These are phyloP conservation scores for Aureobasidium namibiae DNA, from an alignment of 2,329 filamentous ascomycete species.

Conservation along the genomic window DNA sequence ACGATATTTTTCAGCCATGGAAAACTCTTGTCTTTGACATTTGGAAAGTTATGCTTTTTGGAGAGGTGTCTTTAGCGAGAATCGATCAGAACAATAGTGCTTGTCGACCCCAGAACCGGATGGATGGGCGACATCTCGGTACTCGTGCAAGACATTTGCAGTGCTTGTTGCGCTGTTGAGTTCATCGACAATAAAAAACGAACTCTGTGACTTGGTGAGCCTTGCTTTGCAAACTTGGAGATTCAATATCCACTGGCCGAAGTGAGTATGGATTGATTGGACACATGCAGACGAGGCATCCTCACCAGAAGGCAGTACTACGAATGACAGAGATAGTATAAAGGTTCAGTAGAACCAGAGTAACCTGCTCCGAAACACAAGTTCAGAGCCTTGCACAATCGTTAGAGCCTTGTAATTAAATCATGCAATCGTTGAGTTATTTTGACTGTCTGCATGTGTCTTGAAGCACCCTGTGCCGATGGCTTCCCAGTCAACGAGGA, in stretches of 20 bases:
- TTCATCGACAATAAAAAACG: neutral
- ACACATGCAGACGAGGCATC: too few species aligned
- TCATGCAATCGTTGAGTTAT: too few species aligned
- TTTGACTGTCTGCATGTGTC: neutral
- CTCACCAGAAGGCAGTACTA: too few species aligned
- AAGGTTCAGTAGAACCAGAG: too few species aligned
- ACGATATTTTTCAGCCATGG: neutral
- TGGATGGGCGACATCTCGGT: neutral
- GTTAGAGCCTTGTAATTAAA: neutral
- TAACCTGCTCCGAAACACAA: too few species aligned
- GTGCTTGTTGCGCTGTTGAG: neutral
- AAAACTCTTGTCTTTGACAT: neutral
- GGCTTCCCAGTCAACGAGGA: neutral
- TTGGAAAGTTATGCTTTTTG: neutral
- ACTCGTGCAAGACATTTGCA: neutral
- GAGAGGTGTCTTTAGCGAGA: neutral
- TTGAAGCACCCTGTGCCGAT: neutral
- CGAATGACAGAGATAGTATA: too few species aligned
- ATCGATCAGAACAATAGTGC: neutral
- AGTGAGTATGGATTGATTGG: too few species aligned
- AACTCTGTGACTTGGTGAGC: neutral
- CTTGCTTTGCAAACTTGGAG: neutral
- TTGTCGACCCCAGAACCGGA: neutral
- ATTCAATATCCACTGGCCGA: neutral
- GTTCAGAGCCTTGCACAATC: neutral